Evolutionary conservation across 306 rosid genomes (phyloP).

Genomic region (Hippophae tibetana): DNA sequence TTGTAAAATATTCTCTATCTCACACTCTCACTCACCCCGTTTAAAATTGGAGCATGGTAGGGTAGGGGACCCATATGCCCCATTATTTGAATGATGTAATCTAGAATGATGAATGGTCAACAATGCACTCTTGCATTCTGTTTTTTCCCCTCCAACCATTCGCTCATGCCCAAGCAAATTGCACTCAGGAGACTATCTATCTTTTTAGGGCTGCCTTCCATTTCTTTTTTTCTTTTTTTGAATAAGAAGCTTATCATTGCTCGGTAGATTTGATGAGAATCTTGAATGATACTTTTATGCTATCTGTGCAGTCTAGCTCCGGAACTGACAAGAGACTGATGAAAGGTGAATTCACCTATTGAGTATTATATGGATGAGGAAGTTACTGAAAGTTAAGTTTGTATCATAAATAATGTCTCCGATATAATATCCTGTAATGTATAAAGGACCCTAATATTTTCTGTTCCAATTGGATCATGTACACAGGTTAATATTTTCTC

Average conservation of each 20-base stretch:
- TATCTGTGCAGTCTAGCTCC: constrained; percentile 54
- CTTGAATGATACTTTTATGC: constrained; percentile 10
- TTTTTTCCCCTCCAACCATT: neutral
- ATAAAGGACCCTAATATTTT: constrained; percentile 18
- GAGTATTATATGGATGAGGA: constrained; percentile 44
- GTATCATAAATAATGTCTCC: constrained; percentile 38
- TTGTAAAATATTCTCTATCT: too few relatives aligned
- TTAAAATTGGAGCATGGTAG: too few relatives aligned
- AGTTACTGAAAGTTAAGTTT: constrained; percentile 37
- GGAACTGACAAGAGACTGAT: constrained; percentile 38
- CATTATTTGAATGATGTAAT: too few relatives aligned
- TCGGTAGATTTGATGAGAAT: neutral
- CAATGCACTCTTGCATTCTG: neutral
- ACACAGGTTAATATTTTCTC: constrained; percentile 7
- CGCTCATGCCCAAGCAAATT: neutral
- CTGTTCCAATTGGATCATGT: constrained; percentile 38
- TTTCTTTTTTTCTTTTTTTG: too few relatives aligned
- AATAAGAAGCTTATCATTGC: too few relatives aligned
- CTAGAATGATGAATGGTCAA: too few relatives aligned
- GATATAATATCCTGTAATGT: constrained; percentile 28
- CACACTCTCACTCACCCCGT: too few relatives aligned
- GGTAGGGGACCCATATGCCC: too few relatives aligned
- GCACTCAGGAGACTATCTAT: neutral
- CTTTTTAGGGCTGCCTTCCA: too few relatives aligned
- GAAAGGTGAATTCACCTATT: constrained; percentile 63